phyloP scores from a whole-genome alignment of 345 rosid genomes.

The Raphanus raphanistrum region DNA sequence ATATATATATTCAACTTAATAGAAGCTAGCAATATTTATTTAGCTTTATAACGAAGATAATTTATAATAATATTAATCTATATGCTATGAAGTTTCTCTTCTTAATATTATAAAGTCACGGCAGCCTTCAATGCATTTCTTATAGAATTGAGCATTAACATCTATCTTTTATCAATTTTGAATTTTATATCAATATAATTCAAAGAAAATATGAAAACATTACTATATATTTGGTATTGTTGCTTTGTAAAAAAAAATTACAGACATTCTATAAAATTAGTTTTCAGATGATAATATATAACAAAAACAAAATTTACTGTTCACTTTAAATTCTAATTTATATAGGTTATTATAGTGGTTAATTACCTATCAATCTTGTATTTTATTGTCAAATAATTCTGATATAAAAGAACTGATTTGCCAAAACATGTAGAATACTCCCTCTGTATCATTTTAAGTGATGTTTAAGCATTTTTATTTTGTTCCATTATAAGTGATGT shows the following conservation, averaged over 20 bases:
- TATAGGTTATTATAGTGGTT: not conserved
- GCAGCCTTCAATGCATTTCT: not conserved
- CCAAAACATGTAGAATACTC: not conserved
- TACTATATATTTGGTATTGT: too few species aligned
- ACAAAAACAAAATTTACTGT: too few species aligned
- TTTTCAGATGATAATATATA: too few species aligned
- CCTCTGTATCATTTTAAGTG: too few species aligned
- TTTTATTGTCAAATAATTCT: too few species aligned
- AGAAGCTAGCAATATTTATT: not conserved
- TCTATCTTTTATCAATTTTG: not conserved
- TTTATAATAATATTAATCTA: not conserved
- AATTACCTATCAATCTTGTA: not conserved
- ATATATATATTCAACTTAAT: not conserved
- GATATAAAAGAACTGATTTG: not conserved
- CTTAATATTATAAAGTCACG: not conserved
- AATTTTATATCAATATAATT: too few species aligned
- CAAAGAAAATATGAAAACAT: too few species aligned
- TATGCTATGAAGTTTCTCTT: not conserved
- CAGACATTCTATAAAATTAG: too few species aligned
- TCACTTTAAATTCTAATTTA: too few species aligned
- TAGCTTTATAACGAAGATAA: not conserved
- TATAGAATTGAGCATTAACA: not conserved
- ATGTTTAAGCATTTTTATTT: too few species aligned
- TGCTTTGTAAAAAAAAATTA: too few species aligned
- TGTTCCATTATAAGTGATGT: too few species aligned